Percentiles rank a stretch among this genome's conserved stretches.
phyloP scores from a whole-genome alignment of 768 basidiomycete species.

The Mycena belliarum region DNA sequence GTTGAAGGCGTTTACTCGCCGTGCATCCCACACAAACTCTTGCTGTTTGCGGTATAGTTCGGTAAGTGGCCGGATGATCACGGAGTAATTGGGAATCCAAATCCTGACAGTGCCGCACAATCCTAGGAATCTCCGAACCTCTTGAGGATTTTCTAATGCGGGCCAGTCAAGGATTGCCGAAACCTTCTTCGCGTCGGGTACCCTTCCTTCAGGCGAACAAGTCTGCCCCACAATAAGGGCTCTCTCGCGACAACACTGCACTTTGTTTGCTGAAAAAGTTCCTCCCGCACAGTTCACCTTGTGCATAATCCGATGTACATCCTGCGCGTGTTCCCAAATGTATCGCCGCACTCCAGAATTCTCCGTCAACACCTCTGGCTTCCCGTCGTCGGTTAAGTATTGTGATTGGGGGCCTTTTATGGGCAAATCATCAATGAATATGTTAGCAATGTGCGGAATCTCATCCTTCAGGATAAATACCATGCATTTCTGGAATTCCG shows the following conservation, averaged over 20 bases:
- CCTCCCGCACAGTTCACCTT: conserved; percentile 28
- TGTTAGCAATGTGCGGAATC: conserved; percentile 18
- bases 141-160: background rate
- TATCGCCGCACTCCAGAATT: conserved; percentile 30
- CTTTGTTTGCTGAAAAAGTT: conserved; percentile 36
- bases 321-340: conserved; percentile 36
- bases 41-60: background rate
- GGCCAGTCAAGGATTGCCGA: background rate
- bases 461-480: background rate
- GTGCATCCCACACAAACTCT: background rate
- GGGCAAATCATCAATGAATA: conserved; percentile 33
- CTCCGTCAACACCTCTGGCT: conserved; percentile 17
- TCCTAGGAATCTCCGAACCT: background rate
- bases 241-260: conserved; percentile 21
- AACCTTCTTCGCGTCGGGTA: background rate
- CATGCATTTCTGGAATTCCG: background rate
- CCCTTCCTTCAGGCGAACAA: background rate
- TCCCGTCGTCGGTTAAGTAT: conserved; percentile 25
- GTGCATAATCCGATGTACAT: conserved; percentile 32
- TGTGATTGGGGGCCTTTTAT: conserved; percentile 28
- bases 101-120: background rate
- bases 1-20: background rate
- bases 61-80: background rate
- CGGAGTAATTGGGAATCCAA: background rate
- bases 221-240: conserved; percentile 20